Conservation (phyloP, 108 stramenopile genomes). For the Schizochytrium sp. region DNA sequence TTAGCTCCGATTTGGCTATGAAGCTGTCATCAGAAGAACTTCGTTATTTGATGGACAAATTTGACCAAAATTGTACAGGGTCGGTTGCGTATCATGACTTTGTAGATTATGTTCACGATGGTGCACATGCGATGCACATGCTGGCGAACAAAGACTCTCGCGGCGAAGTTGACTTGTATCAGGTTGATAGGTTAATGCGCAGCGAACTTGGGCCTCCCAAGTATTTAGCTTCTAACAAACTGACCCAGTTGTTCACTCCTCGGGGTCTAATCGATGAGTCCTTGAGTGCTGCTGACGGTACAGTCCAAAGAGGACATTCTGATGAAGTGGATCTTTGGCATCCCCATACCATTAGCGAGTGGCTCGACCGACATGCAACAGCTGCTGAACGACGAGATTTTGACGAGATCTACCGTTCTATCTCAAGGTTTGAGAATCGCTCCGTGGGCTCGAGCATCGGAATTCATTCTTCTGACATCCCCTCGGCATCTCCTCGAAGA, state of each 20-base stretch:
- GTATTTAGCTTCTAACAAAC: neutral
- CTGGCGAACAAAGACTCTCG: neutral
- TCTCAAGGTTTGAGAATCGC: slow-evolving; percentile 5
- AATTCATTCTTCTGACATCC: neutral
- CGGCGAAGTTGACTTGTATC: neutral
- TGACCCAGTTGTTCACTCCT: neutral
- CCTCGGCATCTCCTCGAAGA: neutral
- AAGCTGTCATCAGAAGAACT: slow-evolving; percentile 24
- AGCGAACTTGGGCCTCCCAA: neutral
- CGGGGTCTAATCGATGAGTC: neutral
- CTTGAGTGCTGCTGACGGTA: neutral
- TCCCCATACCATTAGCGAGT: slow-evolving; percentile 45
- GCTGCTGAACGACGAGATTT: slow-evolving; percentile 37
- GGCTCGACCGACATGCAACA: slow-evolving; percentile 32
- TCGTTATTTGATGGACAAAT: slow-evolving; percentile 41
- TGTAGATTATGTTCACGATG: slow-evolving; percentile 44
- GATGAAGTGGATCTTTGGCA: slow-evolving; percentile 35
- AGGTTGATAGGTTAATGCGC: slow-evolving; percentile 27
- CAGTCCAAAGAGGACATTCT: neutral
- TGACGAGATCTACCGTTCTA: slow-evolving; percentile 39
- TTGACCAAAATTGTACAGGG: neutral
- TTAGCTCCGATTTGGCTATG: neutral
- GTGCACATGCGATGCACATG: neutral
- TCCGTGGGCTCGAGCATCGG: neutral
- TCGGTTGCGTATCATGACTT: neutral